Evolutionary conservation across 2,329 filamentous ascomycete genomes (phyloP).

Genomic region (Chaetomium strumarium): DNA sequence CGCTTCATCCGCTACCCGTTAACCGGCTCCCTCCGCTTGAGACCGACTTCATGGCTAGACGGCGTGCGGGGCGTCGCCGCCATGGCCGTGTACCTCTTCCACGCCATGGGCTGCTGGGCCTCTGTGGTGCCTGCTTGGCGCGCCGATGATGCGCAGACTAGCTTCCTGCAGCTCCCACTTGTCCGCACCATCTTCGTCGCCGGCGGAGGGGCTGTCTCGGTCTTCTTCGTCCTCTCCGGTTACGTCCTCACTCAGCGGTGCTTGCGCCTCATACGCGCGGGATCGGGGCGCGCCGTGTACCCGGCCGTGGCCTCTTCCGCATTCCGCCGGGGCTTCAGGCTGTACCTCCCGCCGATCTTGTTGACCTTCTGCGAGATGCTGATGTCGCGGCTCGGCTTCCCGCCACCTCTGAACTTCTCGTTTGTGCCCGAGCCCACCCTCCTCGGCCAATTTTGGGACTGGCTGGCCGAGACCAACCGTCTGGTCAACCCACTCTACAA

Average conservation of each 20-base stretch:
- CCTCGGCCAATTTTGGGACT: neutral
- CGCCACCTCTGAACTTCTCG: constrained; percentile 2
- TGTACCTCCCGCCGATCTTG: constrained; percentile 1
- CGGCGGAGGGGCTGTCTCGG: constrained; percentile 3
- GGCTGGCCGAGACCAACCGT: constrained; percentile 1
- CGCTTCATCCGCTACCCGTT: neutral
- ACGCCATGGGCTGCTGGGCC: constrained; percentile 7
- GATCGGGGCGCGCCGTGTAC: neutral
- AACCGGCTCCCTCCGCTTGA: neutral
- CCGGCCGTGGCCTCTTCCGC: constrained; percentile 1
- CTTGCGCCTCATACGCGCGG: neutral
- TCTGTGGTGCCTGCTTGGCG: constrained; percentile 2
- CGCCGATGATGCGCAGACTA: constrained; percentile 4
- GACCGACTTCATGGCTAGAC: constrained; percentile 8
- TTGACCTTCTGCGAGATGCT: constrained; percentile 7
- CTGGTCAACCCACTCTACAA: constrained; percentile 6
- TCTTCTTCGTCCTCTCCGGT: constrained; percentile 8
- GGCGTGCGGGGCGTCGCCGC: constrained; percentile 14
- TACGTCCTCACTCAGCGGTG: constrained; percentile 4
- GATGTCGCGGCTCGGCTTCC: neutral
- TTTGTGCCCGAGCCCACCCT: neutral
- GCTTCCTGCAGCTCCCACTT: constrained; percentile 1
- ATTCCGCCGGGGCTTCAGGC: constrained; percentile 3
- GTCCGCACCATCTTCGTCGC: constrained; percentile 4
- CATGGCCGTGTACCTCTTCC: constrained; percentile 11